phyloP scores from a whole-genome alignment of 164 flowering plant species.

The Berberis vulgaris region DNA sequence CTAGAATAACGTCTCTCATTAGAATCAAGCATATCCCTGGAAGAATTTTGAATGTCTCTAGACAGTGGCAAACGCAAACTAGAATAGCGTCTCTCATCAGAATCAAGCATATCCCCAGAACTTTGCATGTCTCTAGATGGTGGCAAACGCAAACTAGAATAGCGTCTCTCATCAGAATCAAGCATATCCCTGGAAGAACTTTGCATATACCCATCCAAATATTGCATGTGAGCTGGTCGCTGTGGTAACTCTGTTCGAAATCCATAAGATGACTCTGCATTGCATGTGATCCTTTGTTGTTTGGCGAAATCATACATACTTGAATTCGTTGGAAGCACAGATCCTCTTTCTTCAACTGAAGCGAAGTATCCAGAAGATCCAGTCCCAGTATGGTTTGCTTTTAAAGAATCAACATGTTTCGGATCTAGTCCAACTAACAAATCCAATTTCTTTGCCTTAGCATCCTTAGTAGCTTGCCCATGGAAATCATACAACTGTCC shows the following conservation, averaged over 20 bases:
- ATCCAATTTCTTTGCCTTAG: slow-evolving; percentile 56
- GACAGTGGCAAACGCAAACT: too few relatives aligned
- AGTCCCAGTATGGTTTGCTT: slow-evolving; percentile 30
- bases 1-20: slow-evolving; percentile 61
- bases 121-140: slow-evolving; percentile 36
- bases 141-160: slow-evolving; percentile 64
- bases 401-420: slow-evolving; percentile 25
- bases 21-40: slow-evolving; percentile 24
- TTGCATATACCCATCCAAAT: slow-evolving; percentile 47
- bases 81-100: slow-evolving; percentile 64
- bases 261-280: slow-evolving; percentile 45
- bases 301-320: slow-evolving; percentile 11
- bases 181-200: slow-evolving; percentile 27
- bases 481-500: slow-evolving; percentile 84
- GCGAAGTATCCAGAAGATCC: slow-evolving; percentile 33
- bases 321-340: slow-evolving; percentile 26
- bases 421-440: slow-evolving; percentile 39
- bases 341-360: slow-evolving; percentile 35
- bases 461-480: slow-evolving; percentile 69
- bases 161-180: slow-evolving; percentile 60
- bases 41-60: slow-evolving; percentile 44
- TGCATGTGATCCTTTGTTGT: slow-evolving; percentile 35
- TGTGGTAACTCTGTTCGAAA: slow-evolving; percentile 37
- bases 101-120: slow-evolving; percentile 25
- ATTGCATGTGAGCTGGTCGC: slow-evolving; percentile 39